Percentiles rank a stretch among this genome's conserved stretches.
Evolutionary conservation across 2,329 filamentous ascomycete species (phyloP).

Genomic region (Fusarium torulosum): DNA sequence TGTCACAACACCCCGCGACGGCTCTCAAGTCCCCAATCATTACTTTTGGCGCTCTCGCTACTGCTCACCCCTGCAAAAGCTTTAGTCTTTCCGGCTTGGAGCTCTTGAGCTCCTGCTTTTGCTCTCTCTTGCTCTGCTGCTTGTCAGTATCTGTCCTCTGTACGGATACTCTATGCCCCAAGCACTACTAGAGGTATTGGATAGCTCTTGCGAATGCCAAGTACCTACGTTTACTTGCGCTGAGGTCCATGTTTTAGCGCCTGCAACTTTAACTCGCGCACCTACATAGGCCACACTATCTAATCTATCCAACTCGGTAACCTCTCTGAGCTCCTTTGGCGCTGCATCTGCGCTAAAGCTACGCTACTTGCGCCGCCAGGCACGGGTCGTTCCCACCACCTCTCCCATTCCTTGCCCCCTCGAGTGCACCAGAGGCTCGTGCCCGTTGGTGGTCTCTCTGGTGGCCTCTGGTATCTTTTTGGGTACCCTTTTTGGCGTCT

Average conservation of each 20-base stretch:
- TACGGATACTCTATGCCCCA: constrained; percentile 8
- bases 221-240: constrained; percentile 8
- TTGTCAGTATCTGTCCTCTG: not conserved
- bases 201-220: constrained; percentile 6
- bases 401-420: constrained; percentile 42
- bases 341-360: constrained; percentile 47
- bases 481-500: constrained; percentile 41
- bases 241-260: constrained; percentile 27
- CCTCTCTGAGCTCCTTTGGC: constrained; percentile 41
- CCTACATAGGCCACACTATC: constrained; percentile 8
- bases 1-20: constrained; percentile 49
- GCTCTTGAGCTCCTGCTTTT: constrained; percentile 16
- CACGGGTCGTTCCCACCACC: constrained; percentile 50
- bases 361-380: constrained; percentile 50
- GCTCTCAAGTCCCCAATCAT: constrained; percentile 41
- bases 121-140: constrained; percentile 4
- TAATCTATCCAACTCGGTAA: constrained; percentile 22
- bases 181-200: not conserved
- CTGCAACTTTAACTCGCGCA: constrained; percentile 26
- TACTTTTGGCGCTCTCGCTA: constrained; percentile 43
- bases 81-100: constrained; percentile 23
- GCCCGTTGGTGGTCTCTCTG: constrained; percentile 45
- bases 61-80: constrained; percentile 39
- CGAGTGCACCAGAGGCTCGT: constrained; percentile 47
- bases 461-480: constrained; percentile 32